Percentiles rank a stretch among this genome's conserved stretches.
Evolutionary conservation across 208 protist genomes (phyloP).

Genomic region (Kentomonas sorsogonicus): DNA sequence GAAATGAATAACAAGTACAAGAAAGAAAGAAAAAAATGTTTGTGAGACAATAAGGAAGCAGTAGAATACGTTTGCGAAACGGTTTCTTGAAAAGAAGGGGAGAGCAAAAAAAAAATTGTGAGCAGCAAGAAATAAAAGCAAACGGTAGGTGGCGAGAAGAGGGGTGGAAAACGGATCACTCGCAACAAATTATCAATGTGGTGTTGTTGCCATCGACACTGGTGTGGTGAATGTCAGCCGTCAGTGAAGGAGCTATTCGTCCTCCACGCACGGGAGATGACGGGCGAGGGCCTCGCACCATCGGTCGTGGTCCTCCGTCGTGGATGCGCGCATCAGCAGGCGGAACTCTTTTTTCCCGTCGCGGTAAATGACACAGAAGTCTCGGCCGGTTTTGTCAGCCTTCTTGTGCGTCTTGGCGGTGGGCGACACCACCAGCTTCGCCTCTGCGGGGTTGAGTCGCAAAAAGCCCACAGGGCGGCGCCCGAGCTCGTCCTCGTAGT

Average conservation of each 20-base stretch:
- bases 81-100: too few species aligned
- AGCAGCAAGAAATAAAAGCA: neutral
- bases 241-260: too few species aligned
- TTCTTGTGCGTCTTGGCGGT: conserved; percentile 51
- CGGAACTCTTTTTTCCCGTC: conserved; percentile 48
- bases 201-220: too few species aligned
- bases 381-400: conserved; percentile 35
- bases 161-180: neutral
- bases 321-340: conserved; percentile 37
- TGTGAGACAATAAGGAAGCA: too few species aligned
- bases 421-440: conserved; percentile 45
- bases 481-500: conserved; percentile 53
- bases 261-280: too few species aligned
- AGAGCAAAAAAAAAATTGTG: neutral
- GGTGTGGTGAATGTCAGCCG: too few species aligned
- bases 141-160: neutral
- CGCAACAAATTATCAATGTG: neutral
- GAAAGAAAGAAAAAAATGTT: too few species aligned
- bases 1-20: too few species aligned
- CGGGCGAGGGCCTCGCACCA: conserved; percentile 31
- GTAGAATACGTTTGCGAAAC: too few species aligned
- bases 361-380: conserved; percentile 50
- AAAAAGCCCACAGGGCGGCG: conserved; percentile 36
- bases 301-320: conserved; percentile 26
- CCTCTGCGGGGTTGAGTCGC: conserved; percentile 32